Conservation (phyloP, 495 filamentous ascomycete genomes). For the Talaromyces adpressus region DNA sequence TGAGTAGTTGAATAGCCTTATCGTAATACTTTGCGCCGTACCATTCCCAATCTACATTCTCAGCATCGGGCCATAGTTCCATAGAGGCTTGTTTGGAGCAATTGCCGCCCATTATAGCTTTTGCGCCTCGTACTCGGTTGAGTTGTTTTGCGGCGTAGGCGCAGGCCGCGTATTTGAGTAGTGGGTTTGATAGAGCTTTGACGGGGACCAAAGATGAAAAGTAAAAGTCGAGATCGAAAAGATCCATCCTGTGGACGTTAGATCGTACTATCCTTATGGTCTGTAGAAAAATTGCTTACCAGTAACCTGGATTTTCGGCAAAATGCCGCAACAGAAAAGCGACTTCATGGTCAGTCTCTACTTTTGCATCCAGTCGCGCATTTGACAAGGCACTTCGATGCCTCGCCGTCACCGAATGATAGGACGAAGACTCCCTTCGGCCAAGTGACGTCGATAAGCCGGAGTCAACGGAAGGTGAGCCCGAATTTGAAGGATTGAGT, state of each 20-base stretch:
- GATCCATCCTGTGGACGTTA: slow-evolving; percentile 49
- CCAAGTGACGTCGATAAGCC: slow-evolving; percentile 25
- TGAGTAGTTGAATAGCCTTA: slow-evolving; percentile 46
- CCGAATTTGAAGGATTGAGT: slow-evolving; percentile 45
- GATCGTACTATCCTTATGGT: not conserved
- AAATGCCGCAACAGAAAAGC: slow-evolving; percentile 57
- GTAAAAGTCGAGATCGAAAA: slow-evolving; percentile 54
- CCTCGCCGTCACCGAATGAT: slow-evolving; percentile 15
- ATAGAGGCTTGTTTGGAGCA: slow-evolving; percentile 43
- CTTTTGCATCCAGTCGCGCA: slow-evolving; percentile 17
- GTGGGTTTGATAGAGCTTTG: slow-evolving; percentile 45
- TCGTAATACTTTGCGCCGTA: slow-evolving; percentile 42
- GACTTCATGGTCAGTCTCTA: slow-evolving; percentile 48
- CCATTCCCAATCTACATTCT: slow-evolving; percentile 46
- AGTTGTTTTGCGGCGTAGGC: slow-evolving; percentile 57
- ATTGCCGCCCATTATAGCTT: slow-evolving; percentile 41
- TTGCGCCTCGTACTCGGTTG: slow-evolving; percentile 44
- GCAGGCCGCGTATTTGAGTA: slow-evolving; percentile 53
- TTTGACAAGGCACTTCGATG: slow-evolving; percentile 15
- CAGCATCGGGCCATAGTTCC: slow-evolving; percentile 42
- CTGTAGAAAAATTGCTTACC: slow-evolving; percentile 25
- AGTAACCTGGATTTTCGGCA: slow-evolving; percentile 52
- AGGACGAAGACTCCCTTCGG: slow-evolving; percentile 25
- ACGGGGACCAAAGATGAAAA: slow-evolving; percentile 55
- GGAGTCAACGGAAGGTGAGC: slow-evolving; percentile 42